Evolutionary conservation across 331 rosid genomes (phyloP).

Genomic region (Spiraea crenata): DNA sequence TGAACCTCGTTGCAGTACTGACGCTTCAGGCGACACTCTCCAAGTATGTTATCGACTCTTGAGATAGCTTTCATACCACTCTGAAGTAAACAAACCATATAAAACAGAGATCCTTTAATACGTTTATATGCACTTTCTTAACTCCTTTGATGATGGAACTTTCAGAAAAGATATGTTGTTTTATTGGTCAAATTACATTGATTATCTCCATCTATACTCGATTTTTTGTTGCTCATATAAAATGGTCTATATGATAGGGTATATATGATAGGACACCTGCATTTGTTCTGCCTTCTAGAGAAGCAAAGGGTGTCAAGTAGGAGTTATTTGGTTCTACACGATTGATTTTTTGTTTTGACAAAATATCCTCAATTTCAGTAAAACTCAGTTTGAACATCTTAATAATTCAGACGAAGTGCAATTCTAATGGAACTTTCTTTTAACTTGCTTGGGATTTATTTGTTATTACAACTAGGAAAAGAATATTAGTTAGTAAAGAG

Average conservation of each 20-base stretch:
- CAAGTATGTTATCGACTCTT: conserved; percentile 60
- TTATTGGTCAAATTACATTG: too few species aligned
- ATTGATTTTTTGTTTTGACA: neutral
- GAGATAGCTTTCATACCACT: conserved; percentile 7
- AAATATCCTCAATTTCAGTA: neutral
- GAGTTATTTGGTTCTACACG: neutral
- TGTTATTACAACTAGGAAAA: neutral
- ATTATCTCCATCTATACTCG: neutral
- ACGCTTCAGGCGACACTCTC: conserved; percentile 94
- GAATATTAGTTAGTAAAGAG: neutral
- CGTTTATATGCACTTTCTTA: neutral
- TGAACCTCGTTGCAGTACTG: conserved; percentile 94
- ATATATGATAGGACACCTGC: conserved; percentile 4
- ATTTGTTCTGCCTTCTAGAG: neutral
- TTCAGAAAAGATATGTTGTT: neutral
- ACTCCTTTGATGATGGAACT: neutral
- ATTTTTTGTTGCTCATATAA: neutral
- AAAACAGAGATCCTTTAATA: neutral
- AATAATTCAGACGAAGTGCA: neutral
- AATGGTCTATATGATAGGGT: too few species aligned
- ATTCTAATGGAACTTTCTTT: neutral
- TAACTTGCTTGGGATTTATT: neutral
- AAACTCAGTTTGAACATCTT: neutral
- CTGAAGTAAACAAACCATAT: too few species aligned
- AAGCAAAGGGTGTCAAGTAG: neutral